phyloP scores from a whole-genome alignment of 768 basidiomycete genomes.

The Russula sp. region DNA sequence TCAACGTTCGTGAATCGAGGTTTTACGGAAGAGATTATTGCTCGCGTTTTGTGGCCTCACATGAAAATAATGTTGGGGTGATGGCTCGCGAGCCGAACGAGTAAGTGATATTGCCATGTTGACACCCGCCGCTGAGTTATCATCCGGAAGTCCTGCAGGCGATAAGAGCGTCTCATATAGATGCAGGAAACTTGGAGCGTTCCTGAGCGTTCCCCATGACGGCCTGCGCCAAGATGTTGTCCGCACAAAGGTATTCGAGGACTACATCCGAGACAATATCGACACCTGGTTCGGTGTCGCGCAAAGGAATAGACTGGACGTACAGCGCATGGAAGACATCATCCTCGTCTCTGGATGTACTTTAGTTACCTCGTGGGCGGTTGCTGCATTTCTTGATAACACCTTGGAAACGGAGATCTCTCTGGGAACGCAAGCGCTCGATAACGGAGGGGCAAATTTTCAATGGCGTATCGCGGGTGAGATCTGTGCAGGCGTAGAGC shows the following conservation, averaged over 20 bases:
- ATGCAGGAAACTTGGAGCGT: not conserved
- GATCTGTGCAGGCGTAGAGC: not conserved
- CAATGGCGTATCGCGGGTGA: not conserved
- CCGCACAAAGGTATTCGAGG: slow-evolving; percentile 10
- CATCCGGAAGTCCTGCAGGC: not conserved
- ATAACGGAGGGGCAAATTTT: not conserved
- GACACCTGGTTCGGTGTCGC: slow-evolving; percentile 10
- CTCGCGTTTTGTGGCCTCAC: slow-evolving; percentile 1
- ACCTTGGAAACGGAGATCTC: not conserved
- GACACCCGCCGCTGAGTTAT: not conserved
- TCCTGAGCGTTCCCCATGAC: not conserved
- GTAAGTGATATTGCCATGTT: not conserved
- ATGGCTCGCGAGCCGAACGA: not conserved
- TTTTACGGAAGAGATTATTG: not conserved
- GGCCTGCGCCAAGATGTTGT: not conserved
- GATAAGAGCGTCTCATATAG: not conserved
- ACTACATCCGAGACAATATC: slow-evolving; percentile 12
- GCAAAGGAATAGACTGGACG: not conserved
- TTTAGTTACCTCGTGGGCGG: slow-evolving; percentile 8
- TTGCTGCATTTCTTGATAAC: not conserved
- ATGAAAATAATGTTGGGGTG: not conserved
- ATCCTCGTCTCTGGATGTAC: slow-evolving; percentile 16
- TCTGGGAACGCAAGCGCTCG: not conserved
- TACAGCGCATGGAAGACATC: slow-evolving; percentile 16
- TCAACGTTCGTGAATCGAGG: not conserved